Evolutionary conservation across 495 filamentous ascomycete species (phyloP).

Genomic region (Poronia punctata): DNA sequence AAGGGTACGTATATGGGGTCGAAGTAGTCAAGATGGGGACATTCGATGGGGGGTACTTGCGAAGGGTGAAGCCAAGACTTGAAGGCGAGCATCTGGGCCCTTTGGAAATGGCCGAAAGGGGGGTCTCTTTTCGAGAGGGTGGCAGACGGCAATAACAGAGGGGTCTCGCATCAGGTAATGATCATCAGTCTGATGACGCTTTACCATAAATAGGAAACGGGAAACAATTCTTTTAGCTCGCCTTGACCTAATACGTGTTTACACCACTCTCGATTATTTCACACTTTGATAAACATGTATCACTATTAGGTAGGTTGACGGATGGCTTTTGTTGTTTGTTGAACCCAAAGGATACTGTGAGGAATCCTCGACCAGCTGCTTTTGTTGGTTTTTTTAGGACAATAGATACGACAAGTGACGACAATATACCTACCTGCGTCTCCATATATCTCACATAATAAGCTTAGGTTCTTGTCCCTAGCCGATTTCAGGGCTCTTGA

Average conservation of each 20-base stretch:
- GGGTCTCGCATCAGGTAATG: conserved; percentile 24
- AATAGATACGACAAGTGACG: too few species aligned
- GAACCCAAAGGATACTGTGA: too few species aligned
- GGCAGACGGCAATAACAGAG: too few species aligned
- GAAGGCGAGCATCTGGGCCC: conserved; percentile 11
- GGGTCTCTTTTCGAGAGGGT: too few species aligned
- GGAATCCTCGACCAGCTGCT: too few species aligned
- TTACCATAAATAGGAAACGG: conserved; percentile 17
- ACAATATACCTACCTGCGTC: too few species aligned
- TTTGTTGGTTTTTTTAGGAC: too few species aligned
- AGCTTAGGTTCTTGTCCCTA: conserved; percentile 6
- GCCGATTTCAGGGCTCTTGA: conserved; percentile 10
- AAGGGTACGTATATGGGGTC: too few species aligned
- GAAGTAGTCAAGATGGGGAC: conserved; percentile 5
- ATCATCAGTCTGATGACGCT: conserved; percentile 30
- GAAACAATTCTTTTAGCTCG: background rate
- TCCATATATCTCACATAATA: too few species aligned
- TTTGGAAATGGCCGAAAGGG: conserved; percentile 1
- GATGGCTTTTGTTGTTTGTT: too few species aligned
- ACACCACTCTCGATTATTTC: background rate
- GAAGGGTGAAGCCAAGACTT: conserved; percentile 9
- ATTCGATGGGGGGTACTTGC: conserved; percentile 2
- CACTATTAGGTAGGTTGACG: too few species aligned
- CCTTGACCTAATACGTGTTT: background rate
- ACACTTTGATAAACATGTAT: too few species aligned